phyloP scores from a whole-genome alignment of 768 basidiomycete species.

The Cubamyces lactineus region DNA sequence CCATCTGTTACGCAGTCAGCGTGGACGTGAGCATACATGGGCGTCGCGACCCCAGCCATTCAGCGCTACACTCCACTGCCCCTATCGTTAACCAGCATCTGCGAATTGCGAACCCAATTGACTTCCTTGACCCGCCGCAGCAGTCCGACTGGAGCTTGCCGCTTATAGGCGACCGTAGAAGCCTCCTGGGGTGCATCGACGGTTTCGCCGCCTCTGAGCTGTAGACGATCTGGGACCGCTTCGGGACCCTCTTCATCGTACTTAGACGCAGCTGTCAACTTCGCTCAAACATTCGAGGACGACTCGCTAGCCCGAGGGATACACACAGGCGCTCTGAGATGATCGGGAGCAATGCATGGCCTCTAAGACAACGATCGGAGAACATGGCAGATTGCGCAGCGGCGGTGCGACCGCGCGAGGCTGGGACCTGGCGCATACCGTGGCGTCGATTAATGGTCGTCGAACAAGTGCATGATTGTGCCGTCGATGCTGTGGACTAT shows the following conservation, averaged over 20 bases:
- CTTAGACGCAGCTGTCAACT: too few species aligned
- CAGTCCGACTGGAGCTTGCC: neutral
- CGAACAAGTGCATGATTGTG: neutral
- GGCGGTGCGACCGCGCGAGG: neutral
- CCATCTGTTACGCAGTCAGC: neutral
- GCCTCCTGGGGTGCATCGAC: neutral
- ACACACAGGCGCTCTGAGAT: neutral
- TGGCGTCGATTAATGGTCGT: neutral
- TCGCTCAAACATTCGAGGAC: neutral
- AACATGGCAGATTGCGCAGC: conserved; percentile 13
- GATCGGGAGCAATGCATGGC: neutral
- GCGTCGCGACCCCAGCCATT: neutral
- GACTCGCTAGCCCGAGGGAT: neutral
- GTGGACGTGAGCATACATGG: neutral
- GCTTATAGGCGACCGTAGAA: too few species aligned
- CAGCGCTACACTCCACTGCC: conserved; percentile 1
- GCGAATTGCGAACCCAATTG: neutral
- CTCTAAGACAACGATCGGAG: neutral
- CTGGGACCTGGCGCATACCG: neutral
- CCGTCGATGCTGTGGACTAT: neutral
- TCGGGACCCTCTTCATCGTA: neutral
- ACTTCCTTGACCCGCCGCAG: conserved; percentile 18
- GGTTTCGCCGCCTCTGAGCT: neutral
- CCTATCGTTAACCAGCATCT: neutral
- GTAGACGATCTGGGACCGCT: conserved; percentile 7